These are phyloP conservation scores for Botrytis fragariae DNA, from an alignment of 2,329 filamentous ascomycete species.

Conservation along the genomic window DNA sequence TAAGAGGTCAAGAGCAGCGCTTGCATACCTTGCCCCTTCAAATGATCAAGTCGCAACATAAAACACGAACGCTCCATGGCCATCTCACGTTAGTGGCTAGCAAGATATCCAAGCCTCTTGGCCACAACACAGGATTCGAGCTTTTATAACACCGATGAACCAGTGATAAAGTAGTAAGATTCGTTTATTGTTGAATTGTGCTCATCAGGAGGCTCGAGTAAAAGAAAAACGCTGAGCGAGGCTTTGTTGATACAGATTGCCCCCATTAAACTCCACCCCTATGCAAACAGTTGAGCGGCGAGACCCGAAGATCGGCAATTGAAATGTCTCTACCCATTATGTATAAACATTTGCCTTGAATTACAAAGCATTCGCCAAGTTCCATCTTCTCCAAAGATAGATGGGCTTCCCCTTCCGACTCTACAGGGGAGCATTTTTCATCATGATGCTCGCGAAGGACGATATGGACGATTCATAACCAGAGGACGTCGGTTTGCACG, in stretches of 20 bases:
- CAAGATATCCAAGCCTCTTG: not conserved
- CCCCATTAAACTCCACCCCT: slow-evolving; percentile 15
- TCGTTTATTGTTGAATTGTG: slow-evolving; percentile 4
- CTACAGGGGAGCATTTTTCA: too few relatives aligned
- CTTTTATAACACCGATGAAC: not conserved
- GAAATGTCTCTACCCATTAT: not conserved
- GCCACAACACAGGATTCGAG: not conserved
- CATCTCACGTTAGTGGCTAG: not conserved
- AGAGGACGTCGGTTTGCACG: slow-evolving; percentile 72
- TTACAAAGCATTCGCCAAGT: not conserved
- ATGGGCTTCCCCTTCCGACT: not conserved
- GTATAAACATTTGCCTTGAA: slow-evolving; percentile 8
- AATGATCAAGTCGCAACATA: not conserved
- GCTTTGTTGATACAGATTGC: slow-evolving; percentile 13
- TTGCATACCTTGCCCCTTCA: not conserved
- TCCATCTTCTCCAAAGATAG: not conserved
- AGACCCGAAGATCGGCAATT: not conserved
- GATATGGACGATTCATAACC: slow-evolving; percentile 48
- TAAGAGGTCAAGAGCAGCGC: not conserved
- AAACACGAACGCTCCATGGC: not conserved
- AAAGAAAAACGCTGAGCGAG: not conserved
- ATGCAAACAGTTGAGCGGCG: slow-evolving; percentile 16
- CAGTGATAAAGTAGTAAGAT: not conserved
- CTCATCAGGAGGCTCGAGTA: slow-evolving; percentile 8
- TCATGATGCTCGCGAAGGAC: slow-evolving; percentile 11